Evolutionary conservation across 2,329 filamentous ascomycete genomes (phyloP).

Genomic region (Canariomyces notabilis): DNA sequence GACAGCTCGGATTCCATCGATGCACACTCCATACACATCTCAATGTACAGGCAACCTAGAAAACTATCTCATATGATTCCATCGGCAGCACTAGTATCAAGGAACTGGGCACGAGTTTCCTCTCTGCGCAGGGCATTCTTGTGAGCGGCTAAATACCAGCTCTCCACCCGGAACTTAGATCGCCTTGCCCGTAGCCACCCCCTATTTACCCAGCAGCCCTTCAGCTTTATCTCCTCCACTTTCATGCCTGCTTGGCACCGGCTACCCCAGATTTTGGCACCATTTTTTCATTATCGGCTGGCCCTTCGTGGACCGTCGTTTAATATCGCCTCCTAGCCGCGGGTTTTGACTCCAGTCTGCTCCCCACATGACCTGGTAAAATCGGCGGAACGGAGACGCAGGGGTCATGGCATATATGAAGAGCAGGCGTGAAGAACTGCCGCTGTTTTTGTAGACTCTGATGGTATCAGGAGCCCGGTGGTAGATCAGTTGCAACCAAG

Average conservation of each 20-base stretch:
- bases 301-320: not conserved
- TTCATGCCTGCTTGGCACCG: constrained; percentile 3
- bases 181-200: constrained; percentile 1
- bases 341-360: not conserved
- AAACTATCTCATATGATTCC: too few species aligned
- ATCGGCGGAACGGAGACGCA: too few species aligned
- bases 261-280: not conserved
- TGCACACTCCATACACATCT: too few species aligned
- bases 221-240: not conserved
- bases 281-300: not conserved
- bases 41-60: too few species aligned
- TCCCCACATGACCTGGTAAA: not conserved
- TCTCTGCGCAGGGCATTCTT: not conserved
- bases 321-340: not conserved
- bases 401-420: not conserved
- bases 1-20: too few species aligned
- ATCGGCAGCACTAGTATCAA: too few species aligned
- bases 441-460: not conserved
- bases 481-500: not conserved
- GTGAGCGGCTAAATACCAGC: constrained; percentile 7
- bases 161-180: not conserved
- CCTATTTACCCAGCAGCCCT: constrained; percentile 8
- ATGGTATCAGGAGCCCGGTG: not conserved
- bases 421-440: not conserved
- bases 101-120: not conserved